Evolutionary conservation across 257 asterid genomes (phyloP).

Genomic region (Capsicum rhomboideum): DNA sequence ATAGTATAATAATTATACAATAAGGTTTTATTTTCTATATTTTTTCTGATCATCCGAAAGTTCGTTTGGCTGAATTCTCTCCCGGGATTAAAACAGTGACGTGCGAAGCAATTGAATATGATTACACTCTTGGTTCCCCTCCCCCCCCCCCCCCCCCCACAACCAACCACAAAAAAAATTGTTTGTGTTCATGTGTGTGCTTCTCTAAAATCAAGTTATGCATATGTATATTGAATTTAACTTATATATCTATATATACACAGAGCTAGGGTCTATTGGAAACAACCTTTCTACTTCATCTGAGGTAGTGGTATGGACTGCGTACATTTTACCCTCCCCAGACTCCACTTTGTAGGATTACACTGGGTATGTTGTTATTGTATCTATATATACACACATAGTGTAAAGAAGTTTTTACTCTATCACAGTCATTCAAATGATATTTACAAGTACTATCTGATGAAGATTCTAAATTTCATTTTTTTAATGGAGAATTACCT

Average conservation of each 20-base stretch:
- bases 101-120: constrained; percentile 19
- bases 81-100: constrained; percentile 37
- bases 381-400: background rate
- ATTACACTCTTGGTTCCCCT: constrained; percentile 7
- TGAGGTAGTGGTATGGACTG: no score
- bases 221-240: no score
- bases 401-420: background rate
- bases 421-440: no score
- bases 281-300: no score
- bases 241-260: background rate
- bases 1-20: constrained; percentile 7
- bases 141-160: background rate
- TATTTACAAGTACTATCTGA: no score
- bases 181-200: background rate
- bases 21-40: background rate
- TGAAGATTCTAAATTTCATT: background rate
- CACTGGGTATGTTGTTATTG: no score
- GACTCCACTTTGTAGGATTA: no score
- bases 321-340: no score
- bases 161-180: no score
- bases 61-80: constrained; percentile 33
- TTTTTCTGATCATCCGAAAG: constrained; percentile 31
- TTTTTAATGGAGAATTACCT: background rate
- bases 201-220: background rate
- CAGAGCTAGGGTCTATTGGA: no score